Evolutionary conservation across 192 early-diverging fungal genomes (phyloP).

Genomic region (Backusella psychrophila): DNA sequence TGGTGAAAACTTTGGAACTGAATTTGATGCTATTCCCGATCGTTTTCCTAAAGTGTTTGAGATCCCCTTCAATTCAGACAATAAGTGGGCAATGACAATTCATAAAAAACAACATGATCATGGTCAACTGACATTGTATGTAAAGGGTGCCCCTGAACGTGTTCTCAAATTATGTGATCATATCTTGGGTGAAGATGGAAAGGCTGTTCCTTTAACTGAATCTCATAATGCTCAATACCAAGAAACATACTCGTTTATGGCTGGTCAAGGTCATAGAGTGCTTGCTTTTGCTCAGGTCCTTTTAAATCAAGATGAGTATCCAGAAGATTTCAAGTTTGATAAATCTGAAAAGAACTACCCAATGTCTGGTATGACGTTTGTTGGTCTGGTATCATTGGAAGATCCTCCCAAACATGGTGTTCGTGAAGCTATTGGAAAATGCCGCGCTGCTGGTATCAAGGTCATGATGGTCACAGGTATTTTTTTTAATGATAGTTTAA

Average conservation of each 20-base stretch:
- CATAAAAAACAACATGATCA: conserved; percentile 71
- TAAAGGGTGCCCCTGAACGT: conserved; percentile 97
- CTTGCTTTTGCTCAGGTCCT: conserved; percentile 87
- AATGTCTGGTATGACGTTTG: conserved; percentile 64
- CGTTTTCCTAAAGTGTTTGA: conserved; percentile 88
- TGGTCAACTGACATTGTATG: conserved; percentile 73
- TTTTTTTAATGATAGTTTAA: no score
- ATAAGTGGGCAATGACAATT: conserved; percentile 94
- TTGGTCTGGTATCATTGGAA: conserved; percentile 88
- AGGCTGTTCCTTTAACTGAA: conserved; percentile 60
- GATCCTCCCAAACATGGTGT: conserved; percentile 99
- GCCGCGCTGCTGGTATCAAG: conserved; percentile 89
- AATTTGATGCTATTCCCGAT: conserved; percentile 72
- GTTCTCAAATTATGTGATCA: conserved; percentile 80
- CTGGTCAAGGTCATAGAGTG: conserved; percentile 89
- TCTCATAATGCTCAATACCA: conserved; percentile 67
- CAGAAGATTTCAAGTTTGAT: conserved; percentile 71
- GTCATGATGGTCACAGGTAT: conserved; percentile 98
- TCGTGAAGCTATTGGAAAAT: conserved; percentile 94
- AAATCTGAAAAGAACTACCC: conserved; percentile 77
- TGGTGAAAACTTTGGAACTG: conserved; percentile 54
- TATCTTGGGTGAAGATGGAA: conserved; percentile 58
- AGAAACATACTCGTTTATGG: conserved; percentile 86
- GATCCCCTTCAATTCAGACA: conserved; percentile 94
- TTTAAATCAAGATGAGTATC: conserved; percentile 66